Percentiles rank a stretch among this genome's conserved stretches.
These are phyloP conservation scores for Xylaria sp. DNA, from an alignment of 495 filamentous ascomycete genomes.

Conservation along the genomic window DNA sequence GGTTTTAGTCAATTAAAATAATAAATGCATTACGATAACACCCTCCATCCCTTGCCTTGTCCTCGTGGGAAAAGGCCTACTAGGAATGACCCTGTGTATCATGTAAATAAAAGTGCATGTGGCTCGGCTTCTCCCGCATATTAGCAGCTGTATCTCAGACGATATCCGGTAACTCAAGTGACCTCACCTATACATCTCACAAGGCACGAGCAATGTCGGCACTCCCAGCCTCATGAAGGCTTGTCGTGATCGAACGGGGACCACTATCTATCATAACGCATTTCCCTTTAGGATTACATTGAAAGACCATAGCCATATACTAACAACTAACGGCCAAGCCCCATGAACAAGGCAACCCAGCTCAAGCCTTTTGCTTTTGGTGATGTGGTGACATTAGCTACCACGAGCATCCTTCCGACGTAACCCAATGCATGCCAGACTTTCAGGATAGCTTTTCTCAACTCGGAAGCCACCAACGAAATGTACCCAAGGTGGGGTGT, in stretches of 20 bases:
- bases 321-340: background rate
- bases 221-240: background rate
- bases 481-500: background rate
- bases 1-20: background rate
- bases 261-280: background rate
- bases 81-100: background rate
- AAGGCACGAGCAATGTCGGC: background rate
- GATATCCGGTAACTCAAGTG: background rate
- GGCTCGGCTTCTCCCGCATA: background rate
- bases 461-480: background rate
- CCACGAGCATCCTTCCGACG: background rate
- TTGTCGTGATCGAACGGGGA: conserved; percentile 6
- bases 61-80: too few species aligned
- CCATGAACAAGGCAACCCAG: background rate
- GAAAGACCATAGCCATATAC: too few species aligned
- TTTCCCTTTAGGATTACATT: background rate
- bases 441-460: background rate
- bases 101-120: background rate
- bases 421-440: background rate
- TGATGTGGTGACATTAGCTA: background rate
- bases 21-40: background rate
- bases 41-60: background rate
- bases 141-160: background rate
- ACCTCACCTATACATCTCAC: background rate
- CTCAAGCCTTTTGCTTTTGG: background rate